Conservation (phyloP, 2,329 filamentous ascomycete species). For the Pseudocercospora vitis region DNA sequence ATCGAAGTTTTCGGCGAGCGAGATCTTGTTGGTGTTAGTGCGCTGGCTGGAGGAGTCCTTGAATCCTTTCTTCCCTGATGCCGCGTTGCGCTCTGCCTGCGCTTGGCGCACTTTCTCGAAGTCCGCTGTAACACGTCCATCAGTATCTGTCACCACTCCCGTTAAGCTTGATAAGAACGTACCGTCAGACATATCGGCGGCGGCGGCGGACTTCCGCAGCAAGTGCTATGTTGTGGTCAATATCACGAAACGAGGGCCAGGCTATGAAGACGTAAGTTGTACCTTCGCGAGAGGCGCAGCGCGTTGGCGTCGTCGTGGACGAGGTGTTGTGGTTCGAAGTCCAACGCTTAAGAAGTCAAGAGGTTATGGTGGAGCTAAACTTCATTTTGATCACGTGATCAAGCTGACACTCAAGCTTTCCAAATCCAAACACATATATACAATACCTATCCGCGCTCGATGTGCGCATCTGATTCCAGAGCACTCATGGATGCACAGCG, state of each 20-base stretch:
- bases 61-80: slow-evolving; percentile 72
- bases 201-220: slow-evolving; percentile 15
- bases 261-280: slow-evolving; percentile 5
- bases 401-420: no score
- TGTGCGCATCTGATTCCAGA: no score
- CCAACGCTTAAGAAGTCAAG: slow-evolving; percentile 1
- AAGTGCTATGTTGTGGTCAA: slow-evolving; percentile 14
- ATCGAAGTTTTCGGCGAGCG: slow-evolving; percentile 85
- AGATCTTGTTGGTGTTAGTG: slow-evolving; percentile 77
- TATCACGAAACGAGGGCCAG: slow-evolving; percentile 10
- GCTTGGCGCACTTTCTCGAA: slow-evolving; percentile 85
- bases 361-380: neutral
- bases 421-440: no score
- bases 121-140: slow-evolving; percentile 56
- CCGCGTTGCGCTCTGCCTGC: slow-evolving; percentile 87
- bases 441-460: no score
- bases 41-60: slow-evolving; percentile 75
- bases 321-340: no score
- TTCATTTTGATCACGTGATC: neutral
- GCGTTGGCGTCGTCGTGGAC: neutral
- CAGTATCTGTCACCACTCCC: neutral
- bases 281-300: slow-evolving; percentile 15
- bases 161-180: neutral
- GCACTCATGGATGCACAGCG: no score
- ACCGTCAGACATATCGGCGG: slow-evolving; percentile 27